phyloP scores from a whole-genome alignment of 176 grass and related monocot species.

The Saccharum officinarum region DNA sequence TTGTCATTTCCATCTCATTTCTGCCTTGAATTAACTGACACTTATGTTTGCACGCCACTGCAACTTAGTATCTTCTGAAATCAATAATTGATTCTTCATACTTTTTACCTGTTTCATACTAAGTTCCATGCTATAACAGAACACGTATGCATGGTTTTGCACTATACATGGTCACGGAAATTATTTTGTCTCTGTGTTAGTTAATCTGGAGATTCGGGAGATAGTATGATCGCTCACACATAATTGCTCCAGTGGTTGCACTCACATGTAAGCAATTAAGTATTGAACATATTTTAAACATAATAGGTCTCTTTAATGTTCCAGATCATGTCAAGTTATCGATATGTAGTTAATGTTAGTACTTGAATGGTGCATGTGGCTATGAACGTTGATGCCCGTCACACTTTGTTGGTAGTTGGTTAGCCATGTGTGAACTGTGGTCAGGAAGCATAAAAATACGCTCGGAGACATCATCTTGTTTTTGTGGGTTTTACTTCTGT shows the following conservation, averaged over 20 bases:
- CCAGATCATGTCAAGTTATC: constrained; percentile 27
- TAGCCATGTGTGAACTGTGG: constrained; percentile 15
- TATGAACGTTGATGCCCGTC: background rate
- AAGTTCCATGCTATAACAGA: constrained; percentile 1
- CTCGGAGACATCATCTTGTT: background rate
- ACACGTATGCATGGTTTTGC: background rate
- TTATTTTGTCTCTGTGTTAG: background rate
- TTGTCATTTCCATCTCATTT: constrained; percentile 1
- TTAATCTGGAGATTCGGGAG: background rate
- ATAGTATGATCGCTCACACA: background rate
- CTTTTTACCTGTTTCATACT: background rate
- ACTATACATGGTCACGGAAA: constrained; percentile 1
- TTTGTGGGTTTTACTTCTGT: background rate
- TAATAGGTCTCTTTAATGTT: background rate
- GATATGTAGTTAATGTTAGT: constrained; percentile 10
- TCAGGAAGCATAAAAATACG: constrained; percentile 13
- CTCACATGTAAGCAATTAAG: constrained; percentile 9
- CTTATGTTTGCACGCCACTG: background rate
- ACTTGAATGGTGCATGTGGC: background rate
- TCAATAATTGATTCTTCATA: background rate
- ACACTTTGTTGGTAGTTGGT: background rate
- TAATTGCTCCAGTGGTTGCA: constrained; percentile 23
- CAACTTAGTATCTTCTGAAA: background rate
- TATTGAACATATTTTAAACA: background rate
- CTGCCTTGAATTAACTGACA: background rate